Evolutionary conservation across 306 rosid species (phyloP).

Genomic region (Cucurbita moschata): DNA sequence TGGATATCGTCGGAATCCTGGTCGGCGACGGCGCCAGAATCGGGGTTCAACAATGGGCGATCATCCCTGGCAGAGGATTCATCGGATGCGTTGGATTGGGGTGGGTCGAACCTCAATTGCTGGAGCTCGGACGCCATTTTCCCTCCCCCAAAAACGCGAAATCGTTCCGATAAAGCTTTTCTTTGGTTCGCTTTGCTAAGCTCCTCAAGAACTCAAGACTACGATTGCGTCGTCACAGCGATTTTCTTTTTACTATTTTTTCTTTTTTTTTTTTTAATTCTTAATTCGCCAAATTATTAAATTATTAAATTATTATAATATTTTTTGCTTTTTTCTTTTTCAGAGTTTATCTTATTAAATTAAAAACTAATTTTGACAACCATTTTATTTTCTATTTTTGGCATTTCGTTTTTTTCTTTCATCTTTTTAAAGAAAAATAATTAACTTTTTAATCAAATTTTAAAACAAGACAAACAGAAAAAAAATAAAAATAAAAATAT

Average conservation of each 20-base stretch:
- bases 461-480: too few relatives aligned
- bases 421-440: too few relatives aligned
- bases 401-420: too few relatives aligned
- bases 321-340: background rate
- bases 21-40: constrained; percentile 12
- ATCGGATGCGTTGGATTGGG: constrained; percentile 13
- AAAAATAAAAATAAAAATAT: too few relatives aligned
- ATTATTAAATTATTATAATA: too few relatives aligned
- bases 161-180: background rate
- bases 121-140: constrained; percentile 55
- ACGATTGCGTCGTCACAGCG: background rate
- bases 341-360: background rate
- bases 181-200: background rate
- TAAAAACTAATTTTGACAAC: too few relatives aligned
- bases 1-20: constrained; percentile 44
- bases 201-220: background rate
- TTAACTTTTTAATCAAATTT: too few relatives aligned
- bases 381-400: too few relatives aligned
- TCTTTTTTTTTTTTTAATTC: background rate
- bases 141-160: background rate
- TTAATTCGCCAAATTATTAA: background rate
- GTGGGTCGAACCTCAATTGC: constrained; percentile 34
- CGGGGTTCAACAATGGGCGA: constrained; percentile 64
- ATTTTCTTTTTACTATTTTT: background rate
- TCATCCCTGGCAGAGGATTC: constrained; percentile 20